Conservation (phyloP, 2,329 filamentous ascomycete species). For the Trichoderma sp. region DNA sequence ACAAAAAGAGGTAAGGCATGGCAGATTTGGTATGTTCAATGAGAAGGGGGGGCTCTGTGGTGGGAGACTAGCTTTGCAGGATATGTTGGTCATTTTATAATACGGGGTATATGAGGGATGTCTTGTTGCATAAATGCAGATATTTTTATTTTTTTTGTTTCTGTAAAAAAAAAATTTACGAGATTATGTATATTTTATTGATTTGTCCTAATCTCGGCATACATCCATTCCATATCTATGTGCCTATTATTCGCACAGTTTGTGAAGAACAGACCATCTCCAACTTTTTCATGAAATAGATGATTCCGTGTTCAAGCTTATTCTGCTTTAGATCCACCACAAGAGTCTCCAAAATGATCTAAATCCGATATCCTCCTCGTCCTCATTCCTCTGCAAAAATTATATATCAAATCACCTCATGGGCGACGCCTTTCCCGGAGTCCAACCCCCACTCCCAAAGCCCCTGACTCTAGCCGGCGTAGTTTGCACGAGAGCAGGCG, state of each 20-base stretch:
- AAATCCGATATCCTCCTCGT: neutral
- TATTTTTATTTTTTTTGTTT: neutral
- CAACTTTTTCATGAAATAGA: neutral
- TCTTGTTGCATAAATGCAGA: slow-evolving; percentile 2
- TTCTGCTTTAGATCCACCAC: neutral
- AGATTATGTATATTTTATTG: neutral
- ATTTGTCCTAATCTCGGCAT: neutral
- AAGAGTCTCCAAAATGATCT: neutral
- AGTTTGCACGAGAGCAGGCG: slow-evolving; percentile 37
- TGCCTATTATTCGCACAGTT: neutral
- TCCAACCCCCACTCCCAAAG: slow-evolving; percentile 43
- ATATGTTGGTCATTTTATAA: slow-evolving; percentile 11
- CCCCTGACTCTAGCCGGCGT: slow-evolving; percentile 44
- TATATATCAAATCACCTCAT: slow-evolving; percentile 24
- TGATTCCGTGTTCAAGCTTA: neutral
- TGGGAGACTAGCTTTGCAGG: slow-evolving; percentile 2
- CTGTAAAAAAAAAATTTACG: neutral
- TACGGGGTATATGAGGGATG: neutral
- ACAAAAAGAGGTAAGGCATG: neutral
- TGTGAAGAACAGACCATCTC: neutral
- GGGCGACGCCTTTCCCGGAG: slow-evolving; percentile 45
- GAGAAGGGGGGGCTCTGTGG: neutral
- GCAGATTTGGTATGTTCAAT: neutral
- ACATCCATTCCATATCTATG: neutral
- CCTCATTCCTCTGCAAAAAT: neutral